Evolutionary conservation across 441 rosid genomes (phyloP), one percentile per base, ranked within the genome.

Genomic region (Geranium incanum): DNA sequence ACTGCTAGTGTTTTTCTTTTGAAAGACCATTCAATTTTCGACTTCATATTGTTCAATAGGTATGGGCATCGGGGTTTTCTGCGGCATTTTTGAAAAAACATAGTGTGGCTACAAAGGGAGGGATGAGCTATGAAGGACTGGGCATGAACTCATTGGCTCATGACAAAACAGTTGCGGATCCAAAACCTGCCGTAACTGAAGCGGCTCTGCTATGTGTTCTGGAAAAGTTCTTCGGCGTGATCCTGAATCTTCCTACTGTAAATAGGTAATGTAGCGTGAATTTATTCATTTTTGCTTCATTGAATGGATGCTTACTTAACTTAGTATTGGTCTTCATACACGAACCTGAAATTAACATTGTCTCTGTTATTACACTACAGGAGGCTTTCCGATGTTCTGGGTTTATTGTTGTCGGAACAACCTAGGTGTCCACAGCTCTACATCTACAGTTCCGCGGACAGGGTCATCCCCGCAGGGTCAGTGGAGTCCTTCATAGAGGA

Each of bases 41-140:
- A 59, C n/a, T 69, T 77, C 73, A 66, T 71, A 37, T 76, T 70
- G 69, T 75, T 59, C 33, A 68, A 68, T 70, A 95, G 99, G 99
- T 92, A 57, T 95, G 97, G 97, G 97, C 97, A 66, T 92, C 95
- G 0, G 99, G 99, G 68, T 95, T 92, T 81, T 89, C 92, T 4
- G 99, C 99, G 0, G 99, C 99, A 13, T 84, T 95, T 80, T 86
- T 95, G 70, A 95, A 95, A 80, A 95, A 92, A 82, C 78, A 75
- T 52, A 95, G 97, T 19, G 77, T 92, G 75, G 97, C 97, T 23
- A 85, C 97, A 16, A 95, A 88, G 81, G 91, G 84, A 68, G 67
- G 72, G 12, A 28, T 66, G 5, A 74, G 73, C 68, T 76, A 79
- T 12, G 77, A 78, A 36, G 83, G 78, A 72, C 77, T 82, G 62